Evolutionary conservation across 306 rosid genomes (phyloP).

Genomic region (Citrullus mucosospermus): DNA sequence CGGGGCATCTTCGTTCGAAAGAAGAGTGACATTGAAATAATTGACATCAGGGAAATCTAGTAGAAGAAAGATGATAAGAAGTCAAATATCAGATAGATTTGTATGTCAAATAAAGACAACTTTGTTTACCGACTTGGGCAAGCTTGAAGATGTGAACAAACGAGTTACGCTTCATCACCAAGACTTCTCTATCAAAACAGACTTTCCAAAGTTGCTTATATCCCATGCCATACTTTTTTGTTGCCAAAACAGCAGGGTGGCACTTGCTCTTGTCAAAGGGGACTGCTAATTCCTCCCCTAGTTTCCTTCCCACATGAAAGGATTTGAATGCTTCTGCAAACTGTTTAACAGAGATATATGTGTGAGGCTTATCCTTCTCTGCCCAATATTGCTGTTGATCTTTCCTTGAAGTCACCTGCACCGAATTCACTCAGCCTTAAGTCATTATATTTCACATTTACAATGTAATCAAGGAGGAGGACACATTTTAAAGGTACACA

Average conservation of each 20-base stretch:
- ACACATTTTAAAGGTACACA: constrained; percentile 8
- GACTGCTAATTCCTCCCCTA: constrained; percentile 21
- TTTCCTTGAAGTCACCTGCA: constrained; percentile 33
- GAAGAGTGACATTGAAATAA: constrained; percentile 43
- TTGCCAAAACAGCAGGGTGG: constrained; percentile 32
- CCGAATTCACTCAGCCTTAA: constrained; percentile 8
- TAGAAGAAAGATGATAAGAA: background rate
- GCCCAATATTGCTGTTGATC: constrained; percentile 42
- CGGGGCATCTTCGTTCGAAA: constrained; percentile 57
- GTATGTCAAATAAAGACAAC: background rate
- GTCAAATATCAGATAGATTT: background rate
- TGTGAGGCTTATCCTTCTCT: constrained; percentile 15
- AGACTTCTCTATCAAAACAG: constrained; percentile 28
- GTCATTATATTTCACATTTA: background rate
- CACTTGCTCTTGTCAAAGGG: constrained; percentile 29
- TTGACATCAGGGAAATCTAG: constrained; percentile 30
- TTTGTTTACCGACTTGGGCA: constrained; percentile 15
- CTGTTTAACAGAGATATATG: constrained; percentile 20
- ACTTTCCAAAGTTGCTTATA: constrained; percentile 24
- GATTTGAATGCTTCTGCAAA: constrained; percentile 21
- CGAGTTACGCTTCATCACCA: constrained; percentile 34
- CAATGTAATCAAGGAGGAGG: background rate
- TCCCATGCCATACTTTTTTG: constrained; percentile 15
- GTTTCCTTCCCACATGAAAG: constrained; percentile 21
- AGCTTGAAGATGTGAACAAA: constrained; percentile 30